Evolutionary conservation across 306 rosid species (phyloP).

Genomic region (Quercus aquifolioides): DNA sequence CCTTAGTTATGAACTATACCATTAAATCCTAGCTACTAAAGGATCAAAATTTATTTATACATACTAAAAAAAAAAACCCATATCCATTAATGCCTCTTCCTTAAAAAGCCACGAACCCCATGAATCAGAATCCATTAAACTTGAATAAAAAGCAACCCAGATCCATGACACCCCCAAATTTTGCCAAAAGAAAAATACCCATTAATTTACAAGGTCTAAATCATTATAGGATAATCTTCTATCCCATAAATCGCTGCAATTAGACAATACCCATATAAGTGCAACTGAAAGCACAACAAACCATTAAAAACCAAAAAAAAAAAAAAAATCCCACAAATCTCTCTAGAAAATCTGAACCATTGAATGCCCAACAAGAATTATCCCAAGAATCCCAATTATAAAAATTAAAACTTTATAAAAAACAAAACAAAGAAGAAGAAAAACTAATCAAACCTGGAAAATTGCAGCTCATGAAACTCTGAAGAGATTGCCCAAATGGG

Average conservation of each 20-base stretch:
- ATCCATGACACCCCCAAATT: slow-evolving; percentile 38
- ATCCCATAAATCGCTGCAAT: neutral
- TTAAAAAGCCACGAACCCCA: slow-evolving; percentile 7
- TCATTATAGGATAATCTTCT: neutral
- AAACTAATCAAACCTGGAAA: slow-evolving; percentile 29
- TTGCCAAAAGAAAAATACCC: neutral
- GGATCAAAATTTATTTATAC: neutral
- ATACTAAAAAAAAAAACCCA: neutral
- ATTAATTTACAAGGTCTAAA: neutral
- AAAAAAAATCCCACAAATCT: neutral
- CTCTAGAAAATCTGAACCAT: neutral
- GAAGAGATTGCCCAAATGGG: slow-evolving; percentile 29
- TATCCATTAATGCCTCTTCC: slow-evolving; percentile 4
- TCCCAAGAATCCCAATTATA: slow-evolving; percentile 4
- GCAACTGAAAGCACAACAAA: slow-evolving; percentile 16
- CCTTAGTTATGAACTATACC: slow-evolving; percentile 12
- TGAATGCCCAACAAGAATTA: slow-evolving; percentile 17
- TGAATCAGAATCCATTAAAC: slow-evolving; percentile 24
- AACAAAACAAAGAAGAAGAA: neutral
- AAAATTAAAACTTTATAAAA: too few relatives aligned
- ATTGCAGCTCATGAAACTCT: slow-evolving; percentile 51
- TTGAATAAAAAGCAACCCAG: slow-evolving; percentile 34
- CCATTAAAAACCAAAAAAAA: neutral
- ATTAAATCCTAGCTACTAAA: slow-evolving; percentile 4
- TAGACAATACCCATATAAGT: slow-evolving; percentile 2